Base-by-base conservation (phyloP, 495 filamentous ascomycete species). In the Penicillium chermesinum region DNA sequence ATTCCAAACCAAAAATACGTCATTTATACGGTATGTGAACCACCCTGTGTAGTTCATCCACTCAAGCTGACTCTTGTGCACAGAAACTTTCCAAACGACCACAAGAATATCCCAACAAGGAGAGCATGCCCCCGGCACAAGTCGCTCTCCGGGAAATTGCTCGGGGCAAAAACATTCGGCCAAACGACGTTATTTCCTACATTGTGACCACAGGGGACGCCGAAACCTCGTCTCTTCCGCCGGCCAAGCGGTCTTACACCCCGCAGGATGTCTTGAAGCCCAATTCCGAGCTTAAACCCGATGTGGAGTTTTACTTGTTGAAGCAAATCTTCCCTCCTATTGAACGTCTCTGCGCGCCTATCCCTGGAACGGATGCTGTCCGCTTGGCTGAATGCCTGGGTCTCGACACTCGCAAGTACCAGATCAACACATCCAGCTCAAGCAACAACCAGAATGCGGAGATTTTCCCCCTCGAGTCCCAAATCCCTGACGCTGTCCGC, bases 301-400 rank as follows among this genome's bases (percentile, higher is more conserved):
- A 96, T 63, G 77, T 94, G 20, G 93, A 97, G 56, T 97, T 91
- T 81, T 98, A 98, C 66, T 81, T 98, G 25, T 82, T 88, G 68
- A 98, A 98, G 73, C 93, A 98, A 63, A 96, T 98, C 44, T 93
- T 98, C 70, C 93, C 93, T 5, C 93, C 94, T 2, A 95, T 98
- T 45, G 93, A 98, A 72, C 89, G 93, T 78, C 82, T 98, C 20
- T 98, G 93, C 63, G 94, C 89, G 38, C 94, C 93, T 34, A 95
- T 98, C 50, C 81, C 83, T 22, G 91, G 93, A 38, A 98, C 93
- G 12, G 89, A 95, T 55, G 82, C 90, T 33, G 74, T 86, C 7
- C 85, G 89, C 48, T 78, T 98, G 2, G 93, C 93, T 7, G 90
- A 95, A 62, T 95, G 91, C 58, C 80, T 98, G 22, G 93, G 93